Conservation (phyloP, 202 grass and related monocot species). For the Brachypodium distachyon region DNA sequence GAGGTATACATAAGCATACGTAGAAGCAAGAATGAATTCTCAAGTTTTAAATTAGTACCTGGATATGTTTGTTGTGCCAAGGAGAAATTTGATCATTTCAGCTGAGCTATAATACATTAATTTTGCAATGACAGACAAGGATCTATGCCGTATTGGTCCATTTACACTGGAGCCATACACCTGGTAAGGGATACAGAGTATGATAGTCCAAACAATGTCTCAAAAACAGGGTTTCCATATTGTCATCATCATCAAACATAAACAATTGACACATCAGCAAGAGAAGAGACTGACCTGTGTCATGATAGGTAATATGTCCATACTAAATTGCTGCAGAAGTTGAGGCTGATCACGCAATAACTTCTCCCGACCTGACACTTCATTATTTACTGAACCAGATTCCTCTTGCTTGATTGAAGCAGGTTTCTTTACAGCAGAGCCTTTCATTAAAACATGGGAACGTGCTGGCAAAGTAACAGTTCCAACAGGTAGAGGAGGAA, state of each 20-base stretch:
- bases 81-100: constrained; percentile 67
- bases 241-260: not conserved
- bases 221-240: not conserved
- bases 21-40: not conserved
- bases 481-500: constrained; percentile 66
- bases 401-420: constrained; percentile 44
- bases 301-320: constrained; percentile 74
- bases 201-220: not conserved
- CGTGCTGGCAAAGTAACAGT: constrained; percentile 56
- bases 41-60: constrained; percentile 36
- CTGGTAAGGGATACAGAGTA: constrained; percentile 28
- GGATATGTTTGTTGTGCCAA: constrained; percentile 78
- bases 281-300: constrained; percentile 43
- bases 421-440: constrained; percentile 47
- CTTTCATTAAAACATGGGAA: constrained; percentile 42
- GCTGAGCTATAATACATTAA: constrained; percentile 85
- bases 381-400: constrained; percentile 27
- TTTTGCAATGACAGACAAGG: constrained; percentile 71
- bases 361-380: constrained; percentile 55
- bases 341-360: constrained; percentile 76
- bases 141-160: constrained; percentile 66
- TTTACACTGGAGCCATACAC: constrained; percentile 83
- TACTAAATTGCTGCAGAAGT: constrained; percentile 82
- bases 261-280: constrained; percentile 1
- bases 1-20: not conserved